Conservation (phyloP, 2,329 filamentous ascomycete species). For the Hortaea werneckii region DNA sequence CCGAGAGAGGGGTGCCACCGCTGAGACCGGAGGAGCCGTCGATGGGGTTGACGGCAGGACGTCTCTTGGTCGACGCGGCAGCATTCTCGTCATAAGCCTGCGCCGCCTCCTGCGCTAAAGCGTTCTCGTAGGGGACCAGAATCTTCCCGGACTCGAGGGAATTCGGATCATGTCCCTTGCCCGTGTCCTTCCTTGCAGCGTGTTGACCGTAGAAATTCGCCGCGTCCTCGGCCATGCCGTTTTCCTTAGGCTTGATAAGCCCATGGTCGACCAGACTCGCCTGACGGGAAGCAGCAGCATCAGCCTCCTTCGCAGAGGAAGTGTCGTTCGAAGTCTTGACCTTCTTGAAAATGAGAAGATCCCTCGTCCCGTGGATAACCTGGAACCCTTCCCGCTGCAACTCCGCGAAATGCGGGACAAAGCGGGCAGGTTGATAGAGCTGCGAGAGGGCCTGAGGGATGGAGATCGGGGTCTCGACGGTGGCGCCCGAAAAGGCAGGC, state of each 20-base stretch:
- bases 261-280: slow-evolving; percentile 13
- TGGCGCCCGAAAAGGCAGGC: slow-evolving; percentile 38
- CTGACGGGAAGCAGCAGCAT: slow-evolving; percentile 3
- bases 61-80: neutral
- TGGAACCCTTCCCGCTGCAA: slow-evolving; percentile 55
- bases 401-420: slow-evolving; percentile 52
- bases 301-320: neutral
- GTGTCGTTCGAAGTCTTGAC: slow-evolving; percentile 11
- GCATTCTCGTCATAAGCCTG: slow-evolving; percentile 6
- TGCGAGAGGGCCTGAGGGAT: slow-evolving; percentile 51
- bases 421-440: slow-evolving; percentile 53
- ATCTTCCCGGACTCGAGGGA: slow-evolving; percentile 7
- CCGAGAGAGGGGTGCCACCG: slow-evolving; percentile 15
- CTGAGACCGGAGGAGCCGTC: slow-evolving; percentile 48
- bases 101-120: slow-evolving; percentile 10
- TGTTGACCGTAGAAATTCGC: slow-evolving; percentile 5
- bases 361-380: slow-evolving; percentile 51
- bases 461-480: slow-evolving; percentile 38
- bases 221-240: slow-evolving; percentile 4
- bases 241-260: slow-evolving; percentile 9
- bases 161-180: slow-evolving; percentile 6
- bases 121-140: slow-evolving; percentile 8
- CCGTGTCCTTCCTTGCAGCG: neutral
- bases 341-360: slow-evolving; percentile 59
- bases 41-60: slow-evolving; percentile 18